Evolutionary conservation across 352 stramenopile genomes (phyloP), one percentile per base, ranked within the genome.

Genomic region (Pythium periplocum): DNA sequence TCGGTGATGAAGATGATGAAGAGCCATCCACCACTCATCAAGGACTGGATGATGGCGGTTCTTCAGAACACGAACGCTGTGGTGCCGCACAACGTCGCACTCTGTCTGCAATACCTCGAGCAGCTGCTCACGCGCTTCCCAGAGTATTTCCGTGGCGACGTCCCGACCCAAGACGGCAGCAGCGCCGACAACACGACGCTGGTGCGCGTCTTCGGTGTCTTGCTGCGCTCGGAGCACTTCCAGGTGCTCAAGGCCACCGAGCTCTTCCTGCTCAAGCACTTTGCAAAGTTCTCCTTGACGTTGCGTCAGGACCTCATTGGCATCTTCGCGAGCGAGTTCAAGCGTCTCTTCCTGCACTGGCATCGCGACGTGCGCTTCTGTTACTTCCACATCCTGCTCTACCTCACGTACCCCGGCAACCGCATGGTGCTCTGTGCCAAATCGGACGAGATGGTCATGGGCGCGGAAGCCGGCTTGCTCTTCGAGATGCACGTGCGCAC

Each of bases 331-430:
- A 57, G 41, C 32, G 66, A 88, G 45, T 75, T 90, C 36, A 70
- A 68, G 37, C 69, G 68, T 2, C 71, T 93, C 32, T 90, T 93
- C 56, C 62, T 90, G 38, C 83, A 93, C 59, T 93, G 83, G 83
- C 76, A 87, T 60, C 80, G 78, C 45, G 83, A 93, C 69, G 83
- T 93, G 32, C 80, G 83, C 37, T 93, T 83, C 57, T 90, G 81
- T 62, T 93, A 75, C 73, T 86, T 82, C 64, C 78, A 91, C 55
- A 71, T 87, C 33, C 43, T 93, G 57, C 53, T 93, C 26, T 93
- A 93, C 61, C 67, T 91, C 52, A 87, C 80, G 45, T 91, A 85
- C 61, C 68, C 75, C 1, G 83, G 80, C 33, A 90, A 93, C 60
- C 83, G 83, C 37, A 64, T 89, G 34, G 73, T 88, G 40, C 71